Evolutionary conservation across 257 asterid species (phyloP), one percentile per base, ranked within the genome.

Genomic region (Solanum megistacrolobum): DNA sequence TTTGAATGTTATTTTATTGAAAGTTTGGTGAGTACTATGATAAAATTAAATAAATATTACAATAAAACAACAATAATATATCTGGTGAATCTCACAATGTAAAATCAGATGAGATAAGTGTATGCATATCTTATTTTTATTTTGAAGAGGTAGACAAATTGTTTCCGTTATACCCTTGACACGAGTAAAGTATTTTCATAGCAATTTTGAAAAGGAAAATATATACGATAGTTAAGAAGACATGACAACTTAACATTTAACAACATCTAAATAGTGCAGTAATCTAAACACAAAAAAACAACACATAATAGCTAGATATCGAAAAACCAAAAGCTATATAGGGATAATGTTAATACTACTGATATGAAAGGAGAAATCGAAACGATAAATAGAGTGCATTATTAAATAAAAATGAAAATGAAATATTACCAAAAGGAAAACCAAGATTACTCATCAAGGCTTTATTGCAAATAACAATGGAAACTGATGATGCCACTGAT

Each of bases 371-470:
- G 58, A 48, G 58, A 48, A 48, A 48, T 48, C 21, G 58, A 48
- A 48, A 48, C 21, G 58, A 48, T 48, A 48, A 48, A 46, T 46
- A 48, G 18, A 48, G 58, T 48, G 58, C 21, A 0, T 48, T 48
- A 48, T 48, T 48, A 46, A 4, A 65, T n/a, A 66, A 66, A 25
- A 68, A n/a, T 68, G 9, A 27, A 68, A 27, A 68, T 68, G 25
- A 38, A 60, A 79, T 65, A 34, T 88, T 92, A 96, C 98, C 98
- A 87, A 96, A 96, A 55, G 92, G 94, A 89, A 96, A 96, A 52
- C 97, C 98, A 89, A 96, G 98, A 92, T 96, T 94, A 84, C 95
- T 94, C 98, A 96, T 96, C 91, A 96, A 89, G 88, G 98, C 98
- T 88, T 96, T 96, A 92, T 96, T 96, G 92, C 98, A 95, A 88